Percentiles rank a stretch among this genome's conserved stretches.
Conservation (phyloP, 768 basidiomycete species). For the Paxillus involutus region DNA sequence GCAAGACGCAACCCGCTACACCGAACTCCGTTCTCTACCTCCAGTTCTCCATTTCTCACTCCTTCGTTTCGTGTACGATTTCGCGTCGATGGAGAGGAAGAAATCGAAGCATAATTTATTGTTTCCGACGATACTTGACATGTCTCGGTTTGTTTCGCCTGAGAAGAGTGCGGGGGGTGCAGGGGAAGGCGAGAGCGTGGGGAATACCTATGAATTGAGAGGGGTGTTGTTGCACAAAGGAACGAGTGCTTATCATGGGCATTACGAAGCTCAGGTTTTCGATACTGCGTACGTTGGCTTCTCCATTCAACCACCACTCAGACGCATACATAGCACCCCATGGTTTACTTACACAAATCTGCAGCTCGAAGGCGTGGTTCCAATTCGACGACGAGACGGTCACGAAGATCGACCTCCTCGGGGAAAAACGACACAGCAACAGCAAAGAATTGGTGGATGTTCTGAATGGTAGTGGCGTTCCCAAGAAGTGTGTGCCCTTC, state of each 20-base stretch:
- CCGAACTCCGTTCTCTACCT: slow-evolving; percentile 69
- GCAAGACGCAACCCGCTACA: slow-evolving; percentile 79
- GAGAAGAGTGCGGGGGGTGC: slow-evolving; percentile 25
- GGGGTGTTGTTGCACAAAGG: slow-evolving; percentile 91
- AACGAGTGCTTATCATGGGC: slow-evolving; percentile 86
- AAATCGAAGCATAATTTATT: slow-evolving; percentile 81
- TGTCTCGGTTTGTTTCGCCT: slow-evolving; percentile 57
- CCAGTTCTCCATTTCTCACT: slow-evolving; percentile 90
- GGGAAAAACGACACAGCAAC: slow-evolving; percentile 38
- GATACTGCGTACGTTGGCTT: slow-evolving; percentile 56
- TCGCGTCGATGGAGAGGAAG: slow-evolving; percentile 74
- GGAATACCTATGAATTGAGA: slow-evolving; percentile 72
- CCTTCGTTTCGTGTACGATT: slow-evolving; percentile 90
- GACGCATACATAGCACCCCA: too few species aligned
- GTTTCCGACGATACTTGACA: slow-evolving; percentile 76
- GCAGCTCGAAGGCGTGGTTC: slow-evolving; percentile 76
- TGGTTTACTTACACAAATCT: slow-evolving; percentile 4
- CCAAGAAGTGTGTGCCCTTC: slow-evolving; percentile 27
- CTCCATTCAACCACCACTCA: neutral
- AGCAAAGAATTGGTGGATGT: slow-evolving; percentile 30
- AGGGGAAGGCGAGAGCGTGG: slow-evolving; percentile 13
- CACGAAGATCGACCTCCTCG: slow-evolving; percentile 56
- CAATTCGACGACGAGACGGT: slow-evolving; percentile 92
- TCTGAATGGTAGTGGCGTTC: slow-evolving; percentile 19
- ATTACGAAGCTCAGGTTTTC: slow-evolving; percentile 85